Percentiles rank a stretch among this genome's conserved stretches.
Conservation (phyloP, 768 basidiomycete species). For the Omphalotus guepiniiformis region DNA sequence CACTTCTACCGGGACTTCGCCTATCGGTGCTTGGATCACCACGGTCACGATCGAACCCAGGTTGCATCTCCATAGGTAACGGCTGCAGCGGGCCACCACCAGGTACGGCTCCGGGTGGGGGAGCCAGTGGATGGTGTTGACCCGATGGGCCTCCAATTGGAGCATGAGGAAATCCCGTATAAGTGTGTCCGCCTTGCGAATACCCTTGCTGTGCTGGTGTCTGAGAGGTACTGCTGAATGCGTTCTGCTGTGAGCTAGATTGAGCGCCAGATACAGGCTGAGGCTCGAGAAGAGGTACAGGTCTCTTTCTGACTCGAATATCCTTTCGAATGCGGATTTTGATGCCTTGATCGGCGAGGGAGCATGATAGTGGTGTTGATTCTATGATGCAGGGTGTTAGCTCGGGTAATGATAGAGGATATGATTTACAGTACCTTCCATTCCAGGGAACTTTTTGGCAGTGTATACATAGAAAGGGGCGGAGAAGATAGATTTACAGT, state of each 20-base stretch:
- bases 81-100: conserved; percentile 6
- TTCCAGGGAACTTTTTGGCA: conserved; percentile 94
- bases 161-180: not conserved
- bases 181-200: not conserved
- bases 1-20: not conserved
- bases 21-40: not conserved
- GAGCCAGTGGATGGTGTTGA: conserved; percentile 3
- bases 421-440: conserved; percentile 61
- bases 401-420: not conserved
- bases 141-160: not conserved
- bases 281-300: conserved; percentile 21
- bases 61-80: conserved; percentile 1
- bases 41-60: not conserved
- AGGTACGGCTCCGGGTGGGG: conserved; percentile 4
- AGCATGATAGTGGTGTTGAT: conserved; percentile 84
- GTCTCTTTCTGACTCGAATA: conserved; percentile 76
- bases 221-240: conserved; percentile 17
- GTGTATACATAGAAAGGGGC: conserved; percentile 92
- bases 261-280: conserved; percentile 16
- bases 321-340: conserved; percentile 94
- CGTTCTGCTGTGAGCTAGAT: conserved; percentile 13
- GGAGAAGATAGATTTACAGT: conserved; percentile 88
- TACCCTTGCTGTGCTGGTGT: conserved; percentile 28
- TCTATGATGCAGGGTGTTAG: conserved; percentile 38
- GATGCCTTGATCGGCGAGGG: conserved; percentile 92